Conservation (phyloP, 108 stramenopile genomes). For the Stephanodiscus minutulus region DNA sequence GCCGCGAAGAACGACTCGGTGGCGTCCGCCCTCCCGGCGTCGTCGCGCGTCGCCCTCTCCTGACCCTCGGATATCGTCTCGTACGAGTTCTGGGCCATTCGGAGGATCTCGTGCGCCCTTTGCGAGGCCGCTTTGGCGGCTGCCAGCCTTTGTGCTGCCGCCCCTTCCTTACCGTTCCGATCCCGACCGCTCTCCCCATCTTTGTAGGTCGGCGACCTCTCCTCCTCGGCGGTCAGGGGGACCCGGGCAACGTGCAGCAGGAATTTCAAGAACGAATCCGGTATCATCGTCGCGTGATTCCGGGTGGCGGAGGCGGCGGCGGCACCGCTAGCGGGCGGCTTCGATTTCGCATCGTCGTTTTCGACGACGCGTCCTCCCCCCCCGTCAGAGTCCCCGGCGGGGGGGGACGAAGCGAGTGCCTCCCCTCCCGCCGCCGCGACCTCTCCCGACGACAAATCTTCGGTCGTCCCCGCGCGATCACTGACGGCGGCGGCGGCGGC, state of each 20-base stretch:
- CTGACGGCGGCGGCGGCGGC: too few species aligned
- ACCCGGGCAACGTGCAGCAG: slow-evolving; percentile 20
- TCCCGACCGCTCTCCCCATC: not conserved
- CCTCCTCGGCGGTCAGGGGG: slow-evolving; percentile 30
- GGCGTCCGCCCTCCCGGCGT: slow-evolving; percentile 17
- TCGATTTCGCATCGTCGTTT: not conserved
- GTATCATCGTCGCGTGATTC: slow-evolving; percentile 4
- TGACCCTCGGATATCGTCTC: slow-evolving; percentile 12
- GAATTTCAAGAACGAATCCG: slow-evolving; percentile 45
- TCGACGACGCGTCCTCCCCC: too few species aligned
- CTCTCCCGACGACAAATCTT: not conserved
- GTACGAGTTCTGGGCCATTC: slow-evolving; percentile 6
- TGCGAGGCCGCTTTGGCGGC: slow-evolving; percentile 20
- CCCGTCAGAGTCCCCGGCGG: too few species aligned
- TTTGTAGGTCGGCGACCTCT: not conserved
- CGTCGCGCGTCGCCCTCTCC: not conserved
- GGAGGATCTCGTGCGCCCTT: slow-evolving; percentile 27
- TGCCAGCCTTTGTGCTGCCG: not conserved
- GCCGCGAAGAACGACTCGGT: slow-evolving; percentile 38
- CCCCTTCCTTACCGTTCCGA: not conserved
- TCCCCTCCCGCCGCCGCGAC: not conserved
- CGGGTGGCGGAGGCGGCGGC: not conserved
- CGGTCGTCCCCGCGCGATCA: too few species aligned
- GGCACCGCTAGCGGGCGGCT: not conserved
- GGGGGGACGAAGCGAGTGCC: not conserved